Conservation (phyloP, 2,329 filamentous ascomycete genomes). For the Pochonia chlamydosporia region DNA sequence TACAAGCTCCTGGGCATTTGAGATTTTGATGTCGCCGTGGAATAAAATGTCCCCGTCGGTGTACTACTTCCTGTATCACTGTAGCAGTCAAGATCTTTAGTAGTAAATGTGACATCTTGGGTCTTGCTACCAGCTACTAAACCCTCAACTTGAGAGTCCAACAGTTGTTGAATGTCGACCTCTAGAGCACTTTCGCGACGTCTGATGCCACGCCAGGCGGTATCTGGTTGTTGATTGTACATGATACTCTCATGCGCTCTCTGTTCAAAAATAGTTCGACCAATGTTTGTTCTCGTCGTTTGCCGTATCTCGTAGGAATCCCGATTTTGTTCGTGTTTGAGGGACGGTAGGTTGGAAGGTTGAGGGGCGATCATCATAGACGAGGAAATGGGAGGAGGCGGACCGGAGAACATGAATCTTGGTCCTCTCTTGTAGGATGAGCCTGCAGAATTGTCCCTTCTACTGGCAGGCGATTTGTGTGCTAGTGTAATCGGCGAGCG, state of each 20-base stretch:
- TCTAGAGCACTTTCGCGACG: constrained; percentile 41
- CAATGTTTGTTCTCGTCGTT: constrained; percentile 8
- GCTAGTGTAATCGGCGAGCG: constrained; percentile 8
- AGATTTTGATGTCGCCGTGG: constrained; percentile 32
- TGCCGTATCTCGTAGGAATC: constrained; percentile 5
- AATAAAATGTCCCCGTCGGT: constrained; percentile 33
- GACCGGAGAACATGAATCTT: constrained; percentile 38
- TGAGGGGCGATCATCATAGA: constrained; percentile 30
- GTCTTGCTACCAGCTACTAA: constrained; percentile 31
- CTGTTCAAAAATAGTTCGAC: constrained; percentile 34
- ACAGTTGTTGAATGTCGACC: constrained; percentile 39
- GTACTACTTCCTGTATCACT: constrained; percentile 38
- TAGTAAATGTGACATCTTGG: constrained; percentile 8
- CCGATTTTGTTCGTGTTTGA: constrained; percentile 13
- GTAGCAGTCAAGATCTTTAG: constrained; percentile 21
- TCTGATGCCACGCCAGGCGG: constrained; percentile 40
- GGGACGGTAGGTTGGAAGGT: background rate
- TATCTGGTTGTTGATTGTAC: constrained; percentile 24
- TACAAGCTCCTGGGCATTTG: constrained; percentile 38
- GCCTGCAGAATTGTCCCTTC: constrained; percentile 19
- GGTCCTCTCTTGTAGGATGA: constrained; percentile 26
- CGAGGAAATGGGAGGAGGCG: constrained; percentile 44
- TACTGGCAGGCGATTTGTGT: constrained; percentile 15
- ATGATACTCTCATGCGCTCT: constrained; percentile 10
- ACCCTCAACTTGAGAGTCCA: constrained; percentile 43